These are phyloP conservation scores for Hibiscus syriacus DNA, from an alignment of 345 rosid genomes.

Conservation along the genomic window DNA sequence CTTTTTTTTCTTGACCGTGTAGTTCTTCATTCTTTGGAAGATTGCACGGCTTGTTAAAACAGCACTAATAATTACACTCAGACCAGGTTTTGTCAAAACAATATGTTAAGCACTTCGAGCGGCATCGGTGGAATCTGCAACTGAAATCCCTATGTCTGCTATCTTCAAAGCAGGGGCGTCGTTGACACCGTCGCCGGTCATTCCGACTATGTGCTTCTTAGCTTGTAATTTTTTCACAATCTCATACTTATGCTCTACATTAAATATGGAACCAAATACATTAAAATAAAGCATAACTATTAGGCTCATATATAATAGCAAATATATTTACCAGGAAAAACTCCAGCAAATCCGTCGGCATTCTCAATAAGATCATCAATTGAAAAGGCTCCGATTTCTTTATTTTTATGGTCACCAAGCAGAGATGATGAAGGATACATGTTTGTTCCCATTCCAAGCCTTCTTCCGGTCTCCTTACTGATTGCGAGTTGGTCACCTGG, in stretches of 20 bases:
- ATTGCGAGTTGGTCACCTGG: constrained; percentile 91
- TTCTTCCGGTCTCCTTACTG: constrained; percentile 87
- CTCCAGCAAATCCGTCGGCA: constrained; percentile 94
- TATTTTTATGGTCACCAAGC: constrained; percentile 58
- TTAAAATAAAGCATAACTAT: neutral
- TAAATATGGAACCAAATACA: constrained; percentile 3
- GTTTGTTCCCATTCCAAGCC: constrained; percentile 97
- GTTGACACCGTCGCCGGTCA: constrained; percentile 95
- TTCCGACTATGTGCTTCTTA: constrained; percentile 78
- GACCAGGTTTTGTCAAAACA: constrained; percentile 86
- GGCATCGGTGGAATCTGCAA: constrained; percentile 90
- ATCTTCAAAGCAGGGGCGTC: constrained; percentile 86
- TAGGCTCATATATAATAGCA: neutral
- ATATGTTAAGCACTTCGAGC: constrained; percentile 90
- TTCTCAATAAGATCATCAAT: constrained; percentile 77
- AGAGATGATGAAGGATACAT: constrained; percentile 92
- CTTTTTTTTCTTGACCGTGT: constrained; percentile 39
- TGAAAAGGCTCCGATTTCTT: constrained; percentile 37
- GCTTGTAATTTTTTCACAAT: constrained; percentile 74
- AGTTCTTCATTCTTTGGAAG: constrained; percentile 90
- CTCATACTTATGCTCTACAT: constrained; percentile 79
- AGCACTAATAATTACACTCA: constrained; percentile 87
- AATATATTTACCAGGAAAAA: constrained; percentile 59
- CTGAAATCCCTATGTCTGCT: constrained; percentile 92
- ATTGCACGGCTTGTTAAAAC: constrained; percentile 92